Percentiles rank a stretch among this genome's conserved stretches.
Conservation (phyloP, 1,139 yeast species). For the Geotrichum fermentans region DNA sequence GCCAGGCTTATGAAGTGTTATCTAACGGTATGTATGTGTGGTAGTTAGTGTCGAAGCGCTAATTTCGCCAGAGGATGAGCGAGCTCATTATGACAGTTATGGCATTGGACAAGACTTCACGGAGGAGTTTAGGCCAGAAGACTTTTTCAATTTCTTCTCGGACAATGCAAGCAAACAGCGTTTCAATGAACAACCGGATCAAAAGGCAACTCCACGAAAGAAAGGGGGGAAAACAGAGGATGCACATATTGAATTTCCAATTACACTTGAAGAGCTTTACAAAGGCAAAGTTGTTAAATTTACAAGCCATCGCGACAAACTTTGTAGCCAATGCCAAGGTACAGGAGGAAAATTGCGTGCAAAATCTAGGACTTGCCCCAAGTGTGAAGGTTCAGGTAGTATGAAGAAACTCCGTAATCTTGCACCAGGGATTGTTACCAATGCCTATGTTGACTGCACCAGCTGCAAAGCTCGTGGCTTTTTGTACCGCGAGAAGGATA, state of each 20-base stretch:
- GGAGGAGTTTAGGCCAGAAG: constrained; percentile 52
- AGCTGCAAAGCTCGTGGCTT: constrained; percentile 72
- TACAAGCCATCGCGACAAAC: constrained; percentile 63
- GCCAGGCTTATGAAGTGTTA: constrained; percentile 74
- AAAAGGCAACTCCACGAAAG: constrained; percentile 18
- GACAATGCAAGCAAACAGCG: constrained; percentile 27
- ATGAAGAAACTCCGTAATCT: constrained; percentile 58
- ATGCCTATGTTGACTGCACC: constrained; percentile 58
- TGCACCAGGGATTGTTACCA: constrained; percentile 73
- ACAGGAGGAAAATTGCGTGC: constrained; percentile 66
- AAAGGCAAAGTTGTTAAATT: constrained; percentile 82
- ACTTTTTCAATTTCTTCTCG: constrained; percentile 64
- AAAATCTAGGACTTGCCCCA: constrained; percentile 49
- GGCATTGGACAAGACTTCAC: constrained; percentile 25
- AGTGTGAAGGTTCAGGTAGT: constrained; percentile 71
- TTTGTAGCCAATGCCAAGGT: constrained; percentile 72
- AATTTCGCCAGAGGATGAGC: constrained; percentile 13
- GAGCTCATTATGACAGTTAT: constrained; percentile 18
- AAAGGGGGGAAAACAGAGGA: constrained; percentile 50
- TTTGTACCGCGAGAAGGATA: constrained; percentile 57
- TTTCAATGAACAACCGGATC: constrained; percentile 21
- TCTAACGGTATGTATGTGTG: constrained; percentile 46
- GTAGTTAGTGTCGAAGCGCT: not conserved
- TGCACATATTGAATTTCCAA: constrained; percentile 58
- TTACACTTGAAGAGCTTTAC: constrained; percentile 68